A percentile compares a stretch with the other conserved stretches of the same genome.
phyloP scores from a whole-genome alignment of 139 green algal species.

The Chlorella sp. region DNA sequence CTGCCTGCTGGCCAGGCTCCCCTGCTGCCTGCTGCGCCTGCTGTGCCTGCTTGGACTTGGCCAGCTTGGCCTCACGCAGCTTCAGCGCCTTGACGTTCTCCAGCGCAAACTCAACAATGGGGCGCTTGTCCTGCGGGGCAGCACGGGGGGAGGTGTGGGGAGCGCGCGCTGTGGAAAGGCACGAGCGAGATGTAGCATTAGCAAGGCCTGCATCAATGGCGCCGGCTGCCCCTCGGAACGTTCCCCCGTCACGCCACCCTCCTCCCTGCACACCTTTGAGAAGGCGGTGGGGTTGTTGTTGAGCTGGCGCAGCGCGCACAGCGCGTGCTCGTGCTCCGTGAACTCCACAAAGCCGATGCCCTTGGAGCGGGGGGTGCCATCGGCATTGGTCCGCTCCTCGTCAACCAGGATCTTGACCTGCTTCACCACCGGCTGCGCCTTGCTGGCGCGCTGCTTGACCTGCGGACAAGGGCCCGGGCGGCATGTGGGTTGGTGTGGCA shows the following conservation, averaged over 20 bases:
- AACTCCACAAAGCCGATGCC: conserved; percentile 97
- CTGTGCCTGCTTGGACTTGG: conserved; percentile 15
- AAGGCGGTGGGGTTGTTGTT: conserved; percentile 93
- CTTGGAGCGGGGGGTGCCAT: conserved; percentile 39
- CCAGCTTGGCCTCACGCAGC: conserved; percentile 35
- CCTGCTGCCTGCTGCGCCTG: conserved; percentile 7
- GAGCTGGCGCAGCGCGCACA: conserved; percentile 88
- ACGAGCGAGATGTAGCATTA: too few species aligned
- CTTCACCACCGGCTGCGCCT: conserved; percentile 77
- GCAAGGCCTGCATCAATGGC: too few species aligned
- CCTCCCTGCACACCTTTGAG: conserved; percentile 4
- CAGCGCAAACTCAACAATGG: conserved; percentile 92
- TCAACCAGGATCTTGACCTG: conserved; percentile 92
- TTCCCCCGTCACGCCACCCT: background rate
- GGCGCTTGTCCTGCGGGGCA: conserved; percentile 51
- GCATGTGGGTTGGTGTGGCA: background rate
- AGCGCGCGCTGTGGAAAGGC: background rate
- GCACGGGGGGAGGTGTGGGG: background rate
- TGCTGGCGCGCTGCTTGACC: conserved; percentile 81
- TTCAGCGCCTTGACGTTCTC: conserved; percentile 80
- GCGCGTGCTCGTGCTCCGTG: conserved; percentile 82
- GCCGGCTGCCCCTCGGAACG: too few species aligned
- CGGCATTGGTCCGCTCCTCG: conserved; percentile 43
- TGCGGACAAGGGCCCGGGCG: conserved; percentile 26
- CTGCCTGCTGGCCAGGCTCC: background rate